Base-by-base conservation (phyloP, 768 basidiomycete genomes). In the Podaxis pistillaris region DNA sequence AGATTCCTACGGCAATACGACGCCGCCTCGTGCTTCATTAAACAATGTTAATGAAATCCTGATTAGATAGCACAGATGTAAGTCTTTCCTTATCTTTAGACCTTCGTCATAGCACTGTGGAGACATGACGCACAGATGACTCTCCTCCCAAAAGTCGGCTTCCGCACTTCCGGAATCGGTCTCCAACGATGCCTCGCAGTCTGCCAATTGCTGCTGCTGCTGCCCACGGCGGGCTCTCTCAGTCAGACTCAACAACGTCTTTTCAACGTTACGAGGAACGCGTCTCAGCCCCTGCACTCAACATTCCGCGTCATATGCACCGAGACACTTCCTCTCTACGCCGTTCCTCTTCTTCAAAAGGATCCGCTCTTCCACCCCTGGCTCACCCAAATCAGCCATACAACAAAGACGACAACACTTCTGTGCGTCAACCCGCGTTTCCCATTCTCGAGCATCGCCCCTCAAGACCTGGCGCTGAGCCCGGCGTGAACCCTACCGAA, bases 401-500 rank as follows among this genome's bases (percentile, higher is more conserved):
- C 6, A 15, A 11, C 15, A 49, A 15, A 15, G 30, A 49, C 26
- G 36, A 41, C 52, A 7, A 15, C 17, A 22, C 13, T 22, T n/a
- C 41, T 46, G 17, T 44, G 13, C 30, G 13, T 26, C 19, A 24
- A 36, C 33, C 53, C 22, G 53, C 9, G 2, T 30, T 17, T 17
- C 26, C 59, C 13, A 17, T 24, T 30, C 17, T 44, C 7, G 12
- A 30, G 5, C 50, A n/a, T 26, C 22, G 26, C 41, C 38, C 53
- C 30, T 56, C 53, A 26, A 30, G 46, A 26, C 78, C 80, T 37
- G 88, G 87, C 26, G 86, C 85, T 9, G 87, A 90, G 71, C 88
- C 85, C 4, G 88, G 88, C 19, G 75, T 87, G 46, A 83, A 87
- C 69, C 85, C 86, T 12, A 79, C 83, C 28, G 79, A 81, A 30